Evolutionary conservation across 2,329 filamentous ascomycete species (phyloP).

Genomic region (Phialophora expanda): DNA sequence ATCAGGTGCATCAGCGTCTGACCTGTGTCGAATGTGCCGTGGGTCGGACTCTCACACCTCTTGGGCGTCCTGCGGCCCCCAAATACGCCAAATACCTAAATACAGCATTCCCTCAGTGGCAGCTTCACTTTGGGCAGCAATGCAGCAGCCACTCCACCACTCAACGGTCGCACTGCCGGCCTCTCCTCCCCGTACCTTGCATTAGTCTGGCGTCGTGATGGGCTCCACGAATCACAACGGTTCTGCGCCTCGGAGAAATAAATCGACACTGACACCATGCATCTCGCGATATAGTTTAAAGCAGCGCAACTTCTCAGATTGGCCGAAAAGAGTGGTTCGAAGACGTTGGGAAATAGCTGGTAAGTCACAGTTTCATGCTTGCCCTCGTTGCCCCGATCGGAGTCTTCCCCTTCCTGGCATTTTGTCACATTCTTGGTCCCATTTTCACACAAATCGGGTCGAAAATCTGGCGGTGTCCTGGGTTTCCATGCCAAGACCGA

Average conservation of each 20-base stretch:
- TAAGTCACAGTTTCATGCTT: conserved; percentile 58
- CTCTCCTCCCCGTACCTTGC: conserved; percentile 35
- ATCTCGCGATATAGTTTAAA: conserved; percentile 62
- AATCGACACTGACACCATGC: conserved; percentile 51
- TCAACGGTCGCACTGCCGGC: conserved; percentile 23
- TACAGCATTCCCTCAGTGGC: conserved; percentile 32
- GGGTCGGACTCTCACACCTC: conserved; percentile 20
- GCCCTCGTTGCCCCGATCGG: conserved; percentile 24
- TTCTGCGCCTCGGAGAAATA: conserved; percentile 41
- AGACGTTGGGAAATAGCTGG: conserved; percentile 93
- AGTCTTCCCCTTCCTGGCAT: conserved; percentile 1
- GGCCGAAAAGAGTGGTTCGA: conserved; percentile 85
- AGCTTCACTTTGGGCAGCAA: conserved; percentile 48
- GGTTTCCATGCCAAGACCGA: conserved; percentile 29
- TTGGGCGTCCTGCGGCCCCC: conserved; percentile 26
- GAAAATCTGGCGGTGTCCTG: conserved; percentile 28
- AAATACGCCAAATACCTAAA: conserved; percentile 37
- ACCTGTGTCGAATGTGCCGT: conserved; percentile 9
- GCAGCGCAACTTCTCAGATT: conserved; percentile 90
- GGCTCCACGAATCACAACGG: conserved; percentile 43
- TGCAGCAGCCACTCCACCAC: conserved; percentile 35
- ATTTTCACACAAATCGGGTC: conserved; percentile 30
- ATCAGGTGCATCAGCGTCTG: conserved; percentile 15
- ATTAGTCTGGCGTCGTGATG: conserved; percentile 30
- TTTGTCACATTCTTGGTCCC: conserved; percentile 13